Evolutionary conservation across 1,139 yeast species (phyloP), one percentile per base, ranked within the genome.

Genomic region (Blastobotrys proliferans): DNA sequence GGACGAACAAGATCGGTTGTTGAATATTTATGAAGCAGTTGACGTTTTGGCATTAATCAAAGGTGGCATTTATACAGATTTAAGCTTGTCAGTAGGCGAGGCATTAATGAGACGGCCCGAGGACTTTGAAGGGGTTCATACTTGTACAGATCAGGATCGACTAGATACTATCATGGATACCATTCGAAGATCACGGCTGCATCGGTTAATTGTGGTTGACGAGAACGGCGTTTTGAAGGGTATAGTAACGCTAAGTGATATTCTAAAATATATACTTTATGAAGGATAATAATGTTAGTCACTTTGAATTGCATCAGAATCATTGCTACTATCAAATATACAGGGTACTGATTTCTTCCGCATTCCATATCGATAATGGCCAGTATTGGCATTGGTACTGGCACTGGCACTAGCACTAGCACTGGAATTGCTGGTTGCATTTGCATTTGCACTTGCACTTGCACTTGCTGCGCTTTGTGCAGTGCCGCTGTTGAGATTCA

Each of bases 101-200:
- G 98, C 98, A 0, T 72, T 94, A 45, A 79, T 92, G 78, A 78
- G 95, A 63, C 77, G 98, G 60, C 83, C 95, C 6, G 97, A 90
- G 55, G 97, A 92, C 62, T 94, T 92, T 59, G 98, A 92, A 64
- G 98, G 99, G 46, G 98, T 94, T 13, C 90, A 90, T 64, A 92
- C 97, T 0, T 94, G 98, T 66, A 88, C 97, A 0, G 73, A 81
- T 52, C 76, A 81, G 53, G 99, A 94, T 63, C 75, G 94, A 50
- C 71, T 94, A 49, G 85, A 94, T 51, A 87, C 95, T 13, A 85
- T 94, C 48, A 77, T 92, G 82, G 97, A 92, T 61, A 90, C 95
- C 32, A 87, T 94, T 48, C 76, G 97, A 58, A 83, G 90, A 56
- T 82, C 95, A 30, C 77, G 97, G 54, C 74, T 92, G 51, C 97